Evolutionary conservation across 2,329 filamentous ascomycete species (phyloP).

Genomic region (Colletotrichum shisoi): DNA sequence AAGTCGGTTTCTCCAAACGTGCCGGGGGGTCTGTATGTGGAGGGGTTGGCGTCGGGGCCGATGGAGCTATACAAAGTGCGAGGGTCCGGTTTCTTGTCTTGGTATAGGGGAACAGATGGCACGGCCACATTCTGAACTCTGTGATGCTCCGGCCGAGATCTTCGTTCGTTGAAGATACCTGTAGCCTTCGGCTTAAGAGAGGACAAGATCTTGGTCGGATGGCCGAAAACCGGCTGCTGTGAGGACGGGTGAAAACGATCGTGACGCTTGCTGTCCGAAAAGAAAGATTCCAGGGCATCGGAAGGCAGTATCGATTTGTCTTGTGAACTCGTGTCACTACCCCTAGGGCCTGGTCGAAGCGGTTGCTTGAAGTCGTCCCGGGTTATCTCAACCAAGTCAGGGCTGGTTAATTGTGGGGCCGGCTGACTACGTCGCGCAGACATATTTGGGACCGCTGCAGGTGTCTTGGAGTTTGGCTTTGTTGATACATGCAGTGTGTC

Average conservation of each 20-base stretch:
- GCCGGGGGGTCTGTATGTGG: conserved; percentile 47
- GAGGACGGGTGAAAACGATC: conserved; percentile 38
- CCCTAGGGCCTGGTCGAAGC: conserved; percentile 15
- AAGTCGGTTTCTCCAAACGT: conserved; percentile 57
- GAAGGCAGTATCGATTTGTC: conserved; percentile 37
- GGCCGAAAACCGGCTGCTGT: conserved; percentile 48
- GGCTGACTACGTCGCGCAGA: conserved; percentile 20
- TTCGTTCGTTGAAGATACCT: conserved; percentile 62
- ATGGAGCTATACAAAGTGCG: conserved; percentile 60
- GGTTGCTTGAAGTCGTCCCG: conserved; percentile 22
- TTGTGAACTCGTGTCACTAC: conserved; percentile 22
- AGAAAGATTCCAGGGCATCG: conserved; percentile 38
- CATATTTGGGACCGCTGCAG: conserved; percentile 14
- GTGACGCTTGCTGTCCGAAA: conserved; percentile 33
- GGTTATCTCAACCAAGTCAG: conserved; percentile 38
- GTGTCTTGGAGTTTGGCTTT: conserved; percentile 16
- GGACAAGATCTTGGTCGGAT: conserved; percentile 56
- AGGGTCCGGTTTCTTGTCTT: conserved; percentile 58
- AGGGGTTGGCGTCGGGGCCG: conserved; percentile 43
- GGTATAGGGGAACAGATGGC: conserved; percentile 57
- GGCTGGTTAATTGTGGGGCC: conserved; percentile 18
- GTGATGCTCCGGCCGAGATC: conserved; percentile 66
- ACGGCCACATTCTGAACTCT: conserved; percentile 58
- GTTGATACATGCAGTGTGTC: conserved; percentile 39
- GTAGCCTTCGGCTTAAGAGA: conserved; percentile 64